Conservation (phyloP, 495 filamentous ascomycete genomes). For the Hypoxylon rickii region DNA sequence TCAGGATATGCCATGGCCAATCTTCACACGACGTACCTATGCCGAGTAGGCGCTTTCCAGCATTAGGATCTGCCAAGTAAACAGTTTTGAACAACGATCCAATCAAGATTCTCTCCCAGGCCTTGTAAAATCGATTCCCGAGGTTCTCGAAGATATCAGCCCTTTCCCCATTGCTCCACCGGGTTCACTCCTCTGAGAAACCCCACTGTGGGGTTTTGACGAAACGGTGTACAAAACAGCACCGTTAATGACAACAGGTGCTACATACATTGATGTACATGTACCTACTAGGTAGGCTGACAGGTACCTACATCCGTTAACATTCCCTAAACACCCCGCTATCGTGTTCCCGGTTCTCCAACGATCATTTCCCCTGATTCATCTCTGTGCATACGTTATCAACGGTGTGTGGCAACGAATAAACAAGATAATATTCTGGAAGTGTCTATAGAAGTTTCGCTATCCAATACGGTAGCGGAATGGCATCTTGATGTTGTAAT, state of each 20-base stretch:
- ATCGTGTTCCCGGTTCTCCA: conserved; percentile 27
- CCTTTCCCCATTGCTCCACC: conserved; percentile 5
- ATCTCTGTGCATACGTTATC: conserved; percentile 7
- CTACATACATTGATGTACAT: not conserved
- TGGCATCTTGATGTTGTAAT: not conserved
- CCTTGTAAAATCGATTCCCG: too few relatives aligned
- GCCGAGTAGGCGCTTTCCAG: too few relatives aligned
- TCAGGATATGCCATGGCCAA: not conserved
- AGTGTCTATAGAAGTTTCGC: conserved; percentile 4
- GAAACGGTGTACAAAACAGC: conserved; percentile 14
- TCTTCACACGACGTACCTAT: too few relatives aligned
- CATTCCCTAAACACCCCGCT: too few relatives aligned
- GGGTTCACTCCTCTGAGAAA: conserved; percentile 22
- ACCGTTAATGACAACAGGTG: too few relatives aligned
- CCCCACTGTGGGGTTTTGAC: conserved; percentile 11
- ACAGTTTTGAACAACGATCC: too few relatives aligned
- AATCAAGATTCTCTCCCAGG: too few relatives aligned
- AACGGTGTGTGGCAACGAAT: conserved; percentile 17
- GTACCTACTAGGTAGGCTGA: not conserved
- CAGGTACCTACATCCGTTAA: too few relatives aligned
- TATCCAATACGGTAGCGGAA: conserved; percentile 10
- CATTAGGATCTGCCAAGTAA: too few relatives aligned
- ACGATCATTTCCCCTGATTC: conserved; percentile 29
- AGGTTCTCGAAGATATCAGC: conserved; percentile 24
- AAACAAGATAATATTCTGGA: conserved; percentile 32